phyloP scores from a whole-genome alignment of 176 grass and related monocot genomes.

The Paspalum notatum region DNA sequence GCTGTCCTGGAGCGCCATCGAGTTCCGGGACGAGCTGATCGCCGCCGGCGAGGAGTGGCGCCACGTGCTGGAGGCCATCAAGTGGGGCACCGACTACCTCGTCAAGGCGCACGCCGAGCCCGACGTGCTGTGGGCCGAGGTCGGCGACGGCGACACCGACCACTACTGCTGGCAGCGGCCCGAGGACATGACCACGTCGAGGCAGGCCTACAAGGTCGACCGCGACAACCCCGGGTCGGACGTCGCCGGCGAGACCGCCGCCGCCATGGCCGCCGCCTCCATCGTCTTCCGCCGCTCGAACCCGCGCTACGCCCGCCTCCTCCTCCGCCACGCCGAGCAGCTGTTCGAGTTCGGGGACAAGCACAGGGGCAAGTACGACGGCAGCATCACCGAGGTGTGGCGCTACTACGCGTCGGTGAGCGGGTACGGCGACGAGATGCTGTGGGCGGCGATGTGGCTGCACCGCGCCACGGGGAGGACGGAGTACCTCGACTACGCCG shows the following conservation, averaged over 20 bases:
- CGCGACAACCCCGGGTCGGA: slow-evolving; percentile 44
- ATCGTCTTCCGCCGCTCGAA: slow-evolving; percentile 45
- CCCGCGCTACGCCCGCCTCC: slow-evolving; percentile 38
- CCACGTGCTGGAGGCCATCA: slow-evolving; percentile 71
- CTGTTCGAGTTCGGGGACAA: slow-evolving; percentile 55
- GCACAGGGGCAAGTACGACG: slow-evolving; percentile 56
- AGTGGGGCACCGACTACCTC: slow-evolving; percentile 90
- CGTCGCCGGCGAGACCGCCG: slow-evolving; percentile 54
- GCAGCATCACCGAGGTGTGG: slow-evolving; percentile 38
- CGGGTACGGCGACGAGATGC: slow-evolving; percentile 68
- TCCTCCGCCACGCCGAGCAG: slow-evolving; percentile 53
- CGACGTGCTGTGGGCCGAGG: slow-evolving; percentile 63
- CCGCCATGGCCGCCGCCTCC: slow-evolving; percentile 48
- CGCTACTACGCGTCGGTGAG: slow-evolving; percentile 62
- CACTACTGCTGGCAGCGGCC: slow-evolving; percentile 64
- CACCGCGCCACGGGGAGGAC: slow-evolving; percentile 45
- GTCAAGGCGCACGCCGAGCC: slow-evolving; percentile 71
- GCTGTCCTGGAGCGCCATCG: slow-evolving; percentile 67
- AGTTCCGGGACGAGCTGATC: slow-evolving; percentile 58
- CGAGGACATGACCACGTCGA: slow-evolving; percentile 66
- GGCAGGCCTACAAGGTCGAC: slow-evolving; percentile 51
- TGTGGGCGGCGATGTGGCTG: slow-evolving; percentile 70
- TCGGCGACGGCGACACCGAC: slow-evolving; percentile 60
- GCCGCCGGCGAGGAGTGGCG: slow-evolving; percentile 46
- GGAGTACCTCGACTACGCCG: slow-evolving; percentile 52